phyloP scores from a whole-genome alignment of 208 protist genomes.

The Acanthamoeba royreba region DNA sequence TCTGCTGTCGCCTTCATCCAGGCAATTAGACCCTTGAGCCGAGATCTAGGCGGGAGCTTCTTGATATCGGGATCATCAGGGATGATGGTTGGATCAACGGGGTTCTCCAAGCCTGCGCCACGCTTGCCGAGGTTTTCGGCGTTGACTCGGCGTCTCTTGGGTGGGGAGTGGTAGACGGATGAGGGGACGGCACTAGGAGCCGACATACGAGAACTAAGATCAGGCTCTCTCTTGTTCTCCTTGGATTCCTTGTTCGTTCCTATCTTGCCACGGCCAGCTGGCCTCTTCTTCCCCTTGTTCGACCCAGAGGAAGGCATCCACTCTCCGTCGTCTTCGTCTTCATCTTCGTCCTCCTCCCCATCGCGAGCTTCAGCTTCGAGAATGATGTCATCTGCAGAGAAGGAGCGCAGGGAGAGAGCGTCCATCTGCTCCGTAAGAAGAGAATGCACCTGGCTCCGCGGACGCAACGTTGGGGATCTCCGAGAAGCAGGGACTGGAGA shows the following conservation, averaged over 20 bases:
- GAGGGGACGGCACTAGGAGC: background rate
- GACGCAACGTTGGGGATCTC: no score
- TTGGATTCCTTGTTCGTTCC: no score
- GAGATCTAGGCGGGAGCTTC: background rate
- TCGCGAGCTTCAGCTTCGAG: background rate
- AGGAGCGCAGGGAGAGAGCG: background rate
- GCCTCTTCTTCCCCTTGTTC: no score
- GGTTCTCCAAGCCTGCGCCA: background rate
- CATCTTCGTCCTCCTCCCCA: background rate
- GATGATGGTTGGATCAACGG: background rate
- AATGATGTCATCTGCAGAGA: background rate
- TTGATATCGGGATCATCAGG: no score
- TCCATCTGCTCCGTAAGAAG: background rate
- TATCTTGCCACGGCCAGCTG: no score
- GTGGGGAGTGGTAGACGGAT: background rate
- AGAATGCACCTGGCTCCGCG: background rate
- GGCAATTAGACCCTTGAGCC: background rate
- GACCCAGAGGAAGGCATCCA: background rate
- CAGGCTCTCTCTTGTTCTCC: no score
- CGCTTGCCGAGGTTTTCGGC: background rate
- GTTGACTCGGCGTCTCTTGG: background rate
- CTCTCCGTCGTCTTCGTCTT: background rate
- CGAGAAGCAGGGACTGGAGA: no score
- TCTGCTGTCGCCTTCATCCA: no score
- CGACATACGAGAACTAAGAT: no score